A percentile compares a stretch with the other conserved stretches of the same genome.
These are phyloP conservation scores for Scleroderma bovista DNA, from an alignment of 768 basidiomycete species.

Conservation along the genomic window DNA sequence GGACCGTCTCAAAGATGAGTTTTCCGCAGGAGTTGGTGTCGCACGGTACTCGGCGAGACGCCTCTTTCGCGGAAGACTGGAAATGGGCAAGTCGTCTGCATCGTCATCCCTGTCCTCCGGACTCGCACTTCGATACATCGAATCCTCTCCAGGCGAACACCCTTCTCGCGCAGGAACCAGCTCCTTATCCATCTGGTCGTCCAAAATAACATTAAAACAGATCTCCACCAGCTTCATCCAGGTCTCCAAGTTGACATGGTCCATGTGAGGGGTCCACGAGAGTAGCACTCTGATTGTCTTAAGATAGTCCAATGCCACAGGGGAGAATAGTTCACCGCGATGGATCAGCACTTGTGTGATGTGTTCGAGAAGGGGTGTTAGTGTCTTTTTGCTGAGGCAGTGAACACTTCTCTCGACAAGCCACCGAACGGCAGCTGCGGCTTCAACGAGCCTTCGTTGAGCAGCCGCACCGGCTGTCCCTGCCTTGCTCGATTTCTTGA, in stretches of 20 bases:
- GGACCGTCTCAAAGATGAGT: slow-evolving; percentile 17
- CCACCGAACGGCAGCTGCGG: slow-evolving; percentile 65
- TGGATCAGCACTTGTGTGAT: slow-evolving; percentile 55
- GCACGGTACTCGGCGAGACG: slow-evolving; percentile 16
- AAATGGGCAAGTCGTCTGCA: slow-evolving; percentile 23
- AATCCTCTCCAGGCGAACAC: slow-evolving; percentile 11
- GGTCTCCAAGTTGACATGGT: slow-evolving; percentile 53
- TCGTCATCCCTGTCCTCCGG: slow-evolving; percentile 25
- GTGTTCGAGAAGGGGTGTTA: slow-evolving; percentile 58
- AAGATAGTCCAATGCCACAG: slow-evolving; percentile 73
- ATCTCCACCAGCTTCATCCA: slow-evolving; percentile 72
- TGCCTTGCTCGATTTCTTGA: slow-evolving; percentile 38
- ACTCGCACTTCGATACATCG: slow-evolving; percentile 32
- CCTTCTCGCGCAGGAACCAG: slow-evolving; percentile 20
- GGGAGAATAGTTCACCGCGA: slow-evolving; percentile 47
- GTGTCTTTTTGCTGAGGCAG: slow-evolving; percentile 48
- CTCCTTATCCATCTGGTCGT: slow-evolving; percentile 41
- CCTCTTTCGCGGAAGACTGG: slow-evolving; percentile 19
- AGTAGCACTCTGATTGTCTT: slow-evolving; percentile 69
- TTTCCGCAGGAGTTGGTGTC: slow-evolving; percentile 17
- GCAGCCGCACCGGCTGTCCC: slow-evolving; percentile 41
- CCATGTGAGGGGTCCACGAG: slow-evolving; percentile 68
- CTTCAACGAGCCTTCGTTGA: slow-evolving; percentile 57
- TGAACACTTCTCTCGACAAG: slow-evolving; percentile 59
- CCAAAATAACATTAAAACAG: slow-evolving; percentile 74